These are phyloP conservation scores for Triangularia setosa DNA, from an alignment of 2,329 filamentous ascomycete genomes.

Conservation along the genomic window DNA sequence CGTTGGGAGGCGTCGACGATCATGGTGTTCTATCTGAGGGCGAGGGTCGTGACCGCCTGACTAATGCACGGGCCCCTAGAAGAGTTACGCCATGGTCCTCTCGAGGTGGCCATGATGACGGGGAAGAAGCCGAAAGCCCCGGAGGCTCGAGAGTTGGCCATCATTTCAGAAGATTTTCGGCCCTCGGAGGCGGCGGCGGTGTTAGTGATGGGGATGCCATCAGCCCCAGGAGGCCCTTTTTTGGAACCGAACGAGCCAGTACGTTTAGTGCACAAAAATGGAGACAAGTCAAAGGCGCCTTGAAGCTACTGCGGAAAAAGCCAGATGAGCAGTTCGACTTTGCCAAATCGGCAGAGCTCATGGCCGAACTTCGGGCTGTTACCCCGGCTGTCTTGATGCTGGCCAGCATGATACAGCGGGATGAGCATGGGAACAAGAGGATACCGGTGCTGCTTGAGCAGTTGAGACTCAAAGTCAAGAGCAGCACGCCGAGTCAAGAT, in stretches of 20 bases:
- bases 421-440: constrained; percentile 91
- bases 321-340: constrained; percentile 89
- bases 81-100: constrained; percentile 58
- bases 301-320: constrained; percentile 74
- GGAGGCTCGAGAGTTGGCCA: constrained; percentile 58
- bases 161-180: constrained; percentile 63
- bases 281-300: constrained; percentile 85
- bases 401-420: constrained; percentile 95
- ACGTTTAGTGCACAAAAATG: constrained; percentile 80
- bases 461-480: constrained; percentile 80
- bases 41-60: constrained; percentile 63
- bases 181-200: constrained; percentile 61
- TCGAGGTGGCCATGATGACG: constrained; percentile 40
- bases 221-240: constrained; percentile 53
- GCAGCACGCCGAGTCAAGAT: constrained; percentile 68
- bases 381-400: constrained; percentile 91
- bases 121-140: constrained; percentile 50
- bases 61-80: constrained; percentile 52
- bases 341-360: constrained; percentile 90
- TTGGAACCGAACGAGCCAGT: constrained; percentile 63
- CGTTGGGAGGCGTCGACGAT: constrained; percentile 59
- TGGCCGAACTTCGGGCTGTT: constrained; percentile 90
- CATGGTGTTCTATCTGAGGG: constrained; percentile 70
- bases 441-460: constrained; percentile 95
- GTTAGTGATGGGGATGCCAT: constrained; percentile 60